Conservation (phyloP, 2,329 filamentous ascomycete species). For the Rhynchosporium graminicola region DNA sequence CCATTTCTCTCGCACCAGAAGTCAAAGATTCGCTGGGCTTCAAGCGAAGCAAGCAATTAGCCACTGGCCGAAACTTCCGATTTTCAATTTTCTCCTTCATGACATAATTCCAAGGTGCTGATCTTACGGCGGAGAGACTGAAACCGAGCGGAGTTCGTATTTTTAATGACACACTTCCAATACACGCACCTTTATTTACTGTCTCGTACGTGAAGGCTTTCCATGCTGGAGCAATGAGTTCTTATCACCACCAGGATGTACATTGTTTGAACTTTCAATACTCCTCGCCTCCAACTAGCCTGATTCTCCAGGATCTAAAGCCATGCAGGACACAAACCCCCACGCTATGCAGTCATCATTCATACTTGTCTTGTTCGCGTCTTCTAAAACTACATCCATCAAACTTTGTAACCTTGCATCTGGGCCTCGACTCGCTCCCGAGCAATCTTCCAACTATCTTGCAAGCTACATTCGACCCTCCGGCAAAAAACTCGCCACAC, state of each 20-base stretch:
- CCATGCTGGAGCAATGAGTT: too few species aligned
- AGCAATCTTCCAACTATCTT: slow-evolving; percentile 30
- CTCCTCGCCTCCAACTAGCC: background rate
- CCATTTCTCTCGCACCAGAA: too few species aligned
- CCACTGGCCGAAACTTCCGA: too few species aligned
- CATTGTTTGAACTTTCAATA: slow-evolving; percentile 3
- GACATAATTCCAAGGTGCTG: too few species aligned
- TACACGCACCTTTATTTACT: too few species aligned
- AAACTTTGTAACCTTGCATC: slow-evolving; percentile 28
- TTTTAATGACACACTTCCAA: too few species aligned
- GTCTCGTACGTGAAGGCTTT: too few species aligned
- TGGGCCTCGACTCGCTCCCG: slow-evolving; percentile 29
- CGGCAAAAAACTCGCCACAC: slow-evolving; percentile 34
- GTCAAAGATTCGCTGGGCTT: too few species aligned
- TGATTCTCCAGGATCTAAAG: background rate
- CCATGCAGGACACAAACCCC: background rate
- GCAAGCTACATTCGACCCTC: slow-evolving; percentile 26
- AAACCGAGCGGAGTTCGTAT: too few species aligned
- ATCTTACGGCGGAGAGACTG: too few species aligned
- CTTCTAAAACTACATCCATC: background rate
- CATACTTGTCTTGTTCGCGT: slow-evolving; percentile 4
- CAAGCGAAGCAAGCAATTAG: too few species aligned
- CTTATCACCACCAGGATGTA: background rate
- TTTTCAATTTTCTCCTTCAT: too few species aligned
- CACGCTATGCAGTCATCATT: background rate